phyloP scores from a whole-genome alignment of 345 rosid genomes.

The Turnera subulata region DNA sequence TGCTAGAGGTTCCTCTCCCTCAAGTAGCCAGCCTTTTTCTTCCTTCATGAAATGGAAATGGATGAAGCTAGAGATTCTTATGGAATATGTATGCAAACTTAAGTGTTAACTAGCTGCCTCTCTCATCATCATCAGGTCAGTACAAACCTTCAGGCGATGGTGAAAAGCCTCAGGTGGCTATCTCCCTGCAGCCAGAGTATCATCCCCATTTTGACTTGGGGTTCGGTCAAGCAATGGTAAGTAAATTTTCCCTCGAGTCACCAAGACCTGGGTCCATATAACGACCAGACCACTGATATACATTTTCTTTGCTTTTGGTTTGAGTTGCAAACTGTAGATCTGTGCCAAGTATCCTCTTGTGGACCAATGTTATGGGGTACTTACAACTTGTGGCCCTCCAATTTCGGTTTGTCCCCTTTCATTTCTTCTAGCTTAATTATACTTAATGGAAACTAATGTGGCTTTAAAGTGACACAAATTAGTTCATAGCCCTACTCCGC shows the following conservation, averaged over 20 bases:
- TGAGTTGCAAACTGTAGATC: constrained; percentile 35
- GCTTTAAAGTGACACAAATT: too few relatives aligned
- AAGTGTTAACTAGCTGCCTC: too few relatives aligned
- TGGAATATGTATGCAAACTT: too few relatives aligned
- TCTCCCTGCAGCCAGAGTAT: constrained; percentile 50
- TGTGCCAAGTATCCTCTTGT: constrained; percentile 53
- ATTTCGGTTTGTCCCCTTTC: constrained; percentile 38
- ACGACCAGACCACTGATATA: constrained; percentile 1
- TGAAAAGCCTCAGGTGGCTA: constrained; percentile 41
- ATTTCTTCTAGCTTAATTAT: not conserved
- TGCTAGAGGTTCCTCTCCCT: too few relatives aligned
- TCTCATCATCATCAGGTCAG: constrained; percentile 42
- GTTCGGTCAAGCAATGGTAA: constrained; percentile 65
- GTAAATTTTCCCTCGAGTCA: not conserved
- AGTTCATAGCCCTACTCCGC: too few relatives aligned
- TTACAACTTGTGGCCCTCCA: constrained; percentile 68
- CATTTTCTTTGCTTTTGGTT: constrained; percentile 13
- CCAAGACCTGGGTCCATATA: not conserved
- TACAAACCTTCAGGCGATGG: constrained; percentile 45
- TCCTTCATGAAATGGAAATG: too few relatives aligned
- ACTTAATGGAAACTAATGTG: not conserved
- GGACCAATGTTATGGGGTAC: constrained; percentile 72
- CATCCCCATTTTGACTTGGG: constrained; percentile 54
- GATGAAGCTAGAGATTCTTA: too few relatives aligned
- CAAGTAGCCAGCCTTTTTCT: too few relatives aligned